Percentiles rank a stretch among this genome's conserved stretches.
phyloP scores from a whole-genome alignment of 139 green algal species.

The Asterochloris erici region DNA sequence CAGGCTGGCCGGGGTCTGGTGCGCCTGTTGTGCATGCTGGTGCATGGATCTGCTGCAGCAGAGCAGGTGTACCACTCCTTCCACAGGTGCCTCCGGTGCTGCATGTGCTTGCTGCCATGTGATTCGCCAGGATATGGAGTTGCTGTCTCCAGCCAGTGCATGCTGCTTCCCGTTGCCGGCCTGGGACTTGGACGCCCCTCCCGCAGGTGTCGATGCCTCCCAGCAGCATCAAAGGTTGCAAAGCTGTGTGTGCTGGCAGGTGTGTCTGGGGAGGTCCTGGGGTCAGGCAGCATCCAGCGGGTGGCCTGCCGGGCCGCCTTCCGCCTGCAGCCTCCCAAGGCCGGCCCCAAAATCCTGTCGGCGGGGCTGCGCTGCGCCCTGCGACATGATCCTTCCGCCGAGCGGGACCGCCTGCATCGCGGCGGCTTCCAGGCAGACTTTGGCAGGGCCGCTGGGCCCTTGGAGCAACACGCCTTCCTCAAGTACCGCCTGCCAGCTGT shows the following conservation, averaged over 20 bases:
- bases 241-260: slow-evolving; percentile 9
- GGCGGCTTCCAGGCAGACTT: slow-evolving; percentile 11
- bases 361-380: slow-evolving; percentile 17
- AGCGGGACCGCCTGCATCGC: not conserved
- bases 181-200: no score
- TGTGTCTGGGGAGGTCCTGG: slow-evolving; percentile 2
- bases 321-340: not conserved
- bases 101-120: no score
- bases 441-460: not conserved
- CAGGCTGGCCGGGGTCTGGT: no score
- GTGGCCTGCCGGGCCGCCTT: slow-evolving; percentile 1
- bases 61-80: no score
- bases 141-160: no score
- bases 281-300: not conserved
- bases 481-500: slow-evolving; percentile 24
- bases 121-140: no score
- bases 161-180: no score
- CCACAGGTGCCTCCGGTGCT: no score
- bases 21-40: no score
- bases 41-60: no score
- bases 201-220: not conserved
- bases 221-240: not conserved
- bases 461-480: slow-evolving; percentile 12
- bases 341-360: slow-evolving; percentile 7
- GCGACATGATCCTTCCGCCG: not conserved